Evolutionary conservation across 1,139 yeast genomes (phyloP), one percentile per base, ranked within the genome.

Genomic region (Debaryomyces subglobosus): DNA sequence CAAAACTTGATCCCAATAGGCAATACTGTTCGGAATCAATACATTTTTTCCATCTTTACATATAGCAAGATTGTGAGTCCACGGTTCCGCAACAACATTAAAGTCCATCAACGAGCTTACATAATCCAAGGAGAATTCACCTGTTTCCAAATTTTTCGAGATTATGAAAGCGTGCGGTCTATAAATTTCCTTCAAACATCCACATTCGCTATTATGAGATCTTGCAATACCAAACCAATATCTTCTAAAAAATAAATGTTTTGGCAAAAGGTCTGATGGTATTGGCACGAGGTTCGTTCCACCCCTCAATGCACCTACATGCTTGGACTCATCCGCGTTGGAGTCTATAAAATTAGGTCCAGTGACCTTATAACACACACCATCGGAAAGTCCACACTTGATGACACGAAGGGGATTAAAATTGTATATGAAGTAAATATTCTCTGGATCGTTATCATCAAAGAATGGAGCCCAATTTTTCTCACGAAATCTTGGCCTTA

Each of bases 41-140:
- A 58, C 63, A 36, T 54, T 55, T 43, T 58, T 59, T 5, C 63
- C 63, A 47, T 60, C 64, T 1, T 39, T 42, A 51, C 65, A 61
- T 3, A 37, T 32, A 2, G 53, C 39, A 5, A 47, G 39, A 12
- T 39, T 37, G 0, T 39, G 32, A 13, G 45, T 38, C 65, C 65
- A 61, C 1, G 64, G 47, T 39, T 55, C 58, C 2, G 64, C 52
- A 21, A 52, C 47, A 15, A 61, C 51, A 45, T 58, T 58, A 39
- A 61, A 60, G 47, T 61, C 65, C 23, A 59, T 30, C 18, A 60
- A 51, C 3, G 62, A 55, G 35, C 59, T 53, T 15, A 59, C 59
- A 48, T 56, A 61, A 27, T 55, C 57, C 38, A 61, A 44, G 12
- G 50, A 47, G 39, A 51, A 61, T n/a, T 51, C 39, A 21, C 37